Evolutionary conservation across 441 rosid genomes (phyloP).

Genomic region (Pelargonium myrrhifolium): DNA sequence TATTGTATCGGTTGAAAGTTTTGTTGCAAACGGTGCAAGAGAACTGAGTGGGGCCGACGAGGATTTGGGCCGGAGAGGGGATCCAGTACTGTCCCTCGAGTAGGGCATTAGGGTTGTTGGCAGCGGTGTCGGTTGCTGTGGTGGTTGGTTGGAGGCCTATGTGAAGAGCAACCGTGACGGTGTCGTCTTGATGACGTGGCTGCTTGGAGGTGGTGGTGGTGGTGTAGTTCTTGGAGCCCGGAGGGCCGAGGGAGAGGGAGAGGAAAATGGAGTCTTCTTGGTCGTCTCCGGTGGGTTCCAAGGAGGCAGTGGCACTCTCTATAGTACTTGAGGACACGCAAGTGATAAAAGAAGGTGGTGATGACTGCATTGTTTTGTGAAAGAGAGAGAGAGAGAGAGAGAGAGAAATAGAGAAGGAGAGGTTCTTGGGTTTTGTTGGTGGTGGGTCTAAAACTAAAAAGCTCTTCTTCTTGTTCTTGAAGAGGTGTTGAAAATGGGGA

Average conservation of each 20-base stretch:
- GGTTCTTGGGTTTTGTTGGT: conserved; percentile 11
- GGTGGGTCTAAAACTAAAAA: too few relatives aligned
- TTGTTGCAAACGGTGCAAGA: conserved; percentile 97
- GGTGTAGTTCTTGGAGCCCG: too few relatives aligned
- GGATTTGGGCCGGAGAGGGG: conserved; percentile 95
- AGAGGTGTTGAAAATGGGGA: too few relatives aligned
- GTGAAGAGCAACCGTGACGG: conserved; percentile 77
- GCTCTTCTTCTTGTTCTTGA: too few relatives aligned
- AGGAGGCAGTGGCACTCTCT: background rate
- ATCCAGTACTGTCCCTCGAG: conserved; percentile 94
- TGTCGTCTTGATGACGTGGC: conserved; percentile 28
- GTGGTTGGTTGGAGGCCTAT: conserved; percentile 61
- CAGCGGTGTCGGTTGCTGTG: too few relatives aligned
- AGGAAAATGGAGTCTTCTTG: conserved; percentile 1
- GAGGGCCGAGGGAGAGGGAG: conserved; percentile 2
- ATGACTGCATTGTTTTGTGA: conserved; percentile 6
- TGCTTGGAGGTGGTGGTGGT: background rate
- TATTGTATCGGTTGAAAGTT: conserved; percentile 92
- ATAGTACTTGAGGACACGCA: conserved; percentile 16
- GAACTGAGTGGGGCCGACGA: conserved; percentile 93
- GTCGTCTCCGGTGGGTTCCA: too few relatives aligned
- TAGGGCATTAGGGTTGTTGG: conserved; percentile 36
- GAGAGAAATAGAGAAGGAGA: too few relatives aligned
- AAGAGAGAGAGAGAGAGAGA: conserved; percentile 17
- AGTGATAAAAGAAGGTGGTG: conserved; percentile 21